phyloP scores from a whole-genome alignment of 1,139 yeast genomes.

The Hansenula sp. region DNA sequence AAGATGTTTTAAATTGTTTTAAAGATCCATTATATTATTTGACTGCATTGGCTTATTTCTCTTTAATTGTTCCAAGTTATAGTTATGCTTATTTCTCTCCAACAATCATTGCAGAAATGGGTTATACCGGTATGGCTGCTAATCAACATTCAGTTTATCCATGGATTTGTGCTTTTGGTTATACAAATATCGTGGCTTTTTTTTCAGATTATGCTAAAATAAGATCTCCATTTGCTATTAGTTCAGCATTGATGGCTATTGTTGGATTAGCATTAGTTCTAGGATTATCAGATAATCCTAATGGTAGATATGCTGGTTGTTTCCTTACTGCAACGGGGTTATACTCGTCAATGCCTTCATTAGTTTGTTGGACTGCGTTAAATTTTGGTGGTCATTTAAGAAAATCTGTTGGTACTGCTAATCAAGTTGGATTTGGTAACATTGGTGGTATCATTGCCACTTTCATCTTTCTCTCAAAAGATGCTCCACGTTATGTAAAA shows the following conservation, averaged over 20 bases:
- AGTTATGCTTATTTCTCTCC: conserved; percentile 49
- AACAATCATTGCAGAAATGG: conserved; percentile 40
- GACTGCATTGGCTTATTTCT: conserved; percentile 43
- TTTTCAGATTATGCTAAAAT: conserved; percentile 35
- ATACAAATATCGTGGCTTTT: conserved; percentile 33
- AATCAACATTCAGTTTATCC: conserved; percentile 49
- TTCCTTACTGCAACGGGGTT: conserved; percentile 64
- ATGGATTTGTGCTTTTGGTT: conserved; percentile 41
- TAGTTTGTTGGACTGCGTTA: conserved; percentile 68
- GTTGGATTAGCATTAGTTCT: conserved; percentile 39
- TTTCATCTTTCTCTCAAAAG: conserved; percentile 33
- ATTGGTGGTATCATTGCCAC: conserved; percentile 79
- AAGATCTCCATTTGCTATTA: conserved; percentile 32
- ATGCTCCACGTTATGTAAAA: conserved; percentile 30
- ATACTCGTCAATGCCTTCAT: conserved; percentile 69
- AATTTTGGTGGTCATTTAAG: conserved; percentile 62
- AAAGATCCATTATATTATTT: conserved; percentile 52
- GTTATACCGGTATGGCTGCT: conserved; percentile 38
- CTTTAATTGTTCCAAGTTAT: conserved; percentile 42
- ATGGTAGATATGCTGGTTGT: conserved; percentile 64
- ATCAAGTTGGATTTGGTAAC: conserved; percentile 79
- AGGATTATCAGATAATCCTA: conserved; percentile 34
- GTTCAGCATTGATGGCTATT: conserved; percentile 30
- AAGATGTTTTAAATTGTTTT: conserved; percentile 38
- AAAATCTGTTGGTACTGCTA: conserved; percentile 69